Conservation (phyloP, 1,139 yeast species). For the Pneumocystis carinii region DNA sequence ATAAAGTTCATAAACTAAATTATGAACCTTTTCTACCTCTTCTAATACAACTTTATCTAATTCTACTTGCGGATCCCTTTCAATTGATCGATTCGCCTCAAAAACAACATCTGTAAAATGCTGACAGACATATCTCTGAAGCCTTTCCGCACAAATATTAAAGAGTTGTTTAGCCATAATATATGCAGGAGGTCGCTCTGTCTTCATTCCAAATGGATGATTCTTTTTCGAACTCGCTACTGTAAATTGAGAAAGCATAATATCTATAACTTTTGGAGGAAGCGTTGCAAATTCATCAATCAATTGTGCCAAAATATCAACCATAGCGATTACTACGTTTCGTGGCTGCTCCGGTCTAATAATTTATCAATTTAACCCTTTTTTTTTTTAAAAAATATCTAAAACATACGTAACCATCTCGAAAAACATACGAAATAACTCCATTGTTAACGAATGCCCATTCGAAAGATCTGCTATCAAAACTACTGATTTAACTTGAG, state of each 20-base stretch:
- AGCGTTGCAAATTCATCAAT: conserved; percentile 57
- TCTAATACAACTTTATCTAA: conserved; percentile 25
- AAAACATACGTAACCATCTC: conserved; percentile 27
- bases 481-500: conserved; percentile 68
- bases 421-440: conserved; percentile 50
- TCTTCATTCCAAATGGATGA: background rate
- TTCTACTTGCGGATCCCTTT: conserved; percentile 18
- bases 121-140: conserved; percentile 66
- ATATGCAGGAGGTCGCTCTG: conserved; percentile 39
- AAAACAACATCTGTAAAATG: conserved; percentile 58
- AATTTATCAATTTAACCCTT: background rate
- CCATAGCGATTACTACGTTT: conserved; percentile 40
- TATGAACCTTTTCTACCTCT: conserved; percentile 45
- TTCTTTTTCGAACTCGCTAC: conserved; percentile 20
- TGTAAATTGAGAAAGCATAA: conserved; percentile 43
- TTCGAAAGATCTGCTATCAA: conserved; percentile 63
- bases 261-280: conserved; percentile 47
- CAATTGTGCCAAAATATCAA: conserved; percentile 62
- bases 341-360: conserved; percentile 21
- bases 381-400: conserved; percentile 1
- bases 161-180: conserved; percentile 55
- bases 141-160: conserved; percentile 52
- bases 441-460: conserved; percentile 36
- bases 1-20: conserved; percentile 58
- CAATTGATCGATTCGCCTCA: conserved; percentile 20